phyloP scores from a whole-genome alignment of 2,329 filamentous ascomycete species.

The Aspergillus sp. region DNA sequence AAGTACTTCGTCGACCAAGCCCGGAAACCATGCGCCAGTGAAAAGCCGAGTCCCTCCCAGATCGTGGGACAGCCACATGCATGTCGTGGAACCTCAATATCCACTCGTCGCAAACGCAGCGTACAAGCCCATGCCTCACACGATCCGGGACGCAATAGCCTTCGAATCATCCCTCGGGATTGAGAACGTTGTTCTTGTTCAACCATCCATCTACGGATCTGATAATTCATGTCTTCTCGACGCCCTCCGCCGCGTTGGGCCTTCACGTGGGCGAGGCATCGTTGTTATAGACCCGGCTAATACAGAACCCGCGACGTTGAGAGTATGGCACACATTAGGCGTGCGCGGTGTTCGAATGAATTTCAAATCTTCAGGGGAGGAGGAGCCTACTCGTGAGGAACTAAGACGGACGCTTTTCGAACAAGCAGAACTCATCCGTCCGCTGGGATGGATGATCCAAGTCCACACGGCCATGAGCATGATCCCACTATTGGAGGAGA shows the following conservation, averaged over 20 bases:
- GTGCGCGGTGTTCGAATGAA: constrained; percentile 62
- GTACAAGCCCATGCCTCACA: constrained; percentile 54
- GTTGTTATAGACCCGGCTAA: constrained; percentile 55
- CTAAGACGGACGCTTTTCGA: constrained; percentile 44
- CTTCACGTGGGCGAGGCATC: constrained; percentile 53
- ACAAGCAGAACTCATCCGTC: constrained; percentile 53
- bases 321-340: constrained; percentile 57
- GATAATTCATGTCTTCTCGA: constrained; percentile 62
- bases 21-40: constrained; percentile 2
- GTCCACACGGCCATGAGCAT: constrained; percentile 57
- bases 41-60: constrained; percentile 29
- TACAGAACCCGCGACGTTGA: constrained; percentile 41
- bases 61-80: constrained; percentile 65
- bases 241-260: constrained; percentile 52
- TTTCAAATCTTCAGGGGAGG: constrained; percentile 53
- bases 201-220: constrained; percentile 62
- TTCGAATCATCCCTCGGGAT: constrained; percentile 56
- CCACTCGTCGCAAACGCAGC: constrained; percentile 49
- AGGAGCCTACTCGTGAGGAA: constrained; percentile 40
- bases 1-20: not conserved
- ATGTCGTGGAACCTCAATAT: constrained; percentile 59
- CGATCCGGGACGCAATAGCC: constrained; percentile 50
- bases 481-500: constrained; percentile 49
- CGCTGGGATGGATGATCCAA: constrained; percentile 58
- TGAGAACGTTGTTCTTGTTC: constrained; percentile 58